Evolutionary conservation across 768 basidiomycete species (phyloP), one percentile per base, ranked within the genome.

Genomic region (Termitomyces sp.): DNA sequence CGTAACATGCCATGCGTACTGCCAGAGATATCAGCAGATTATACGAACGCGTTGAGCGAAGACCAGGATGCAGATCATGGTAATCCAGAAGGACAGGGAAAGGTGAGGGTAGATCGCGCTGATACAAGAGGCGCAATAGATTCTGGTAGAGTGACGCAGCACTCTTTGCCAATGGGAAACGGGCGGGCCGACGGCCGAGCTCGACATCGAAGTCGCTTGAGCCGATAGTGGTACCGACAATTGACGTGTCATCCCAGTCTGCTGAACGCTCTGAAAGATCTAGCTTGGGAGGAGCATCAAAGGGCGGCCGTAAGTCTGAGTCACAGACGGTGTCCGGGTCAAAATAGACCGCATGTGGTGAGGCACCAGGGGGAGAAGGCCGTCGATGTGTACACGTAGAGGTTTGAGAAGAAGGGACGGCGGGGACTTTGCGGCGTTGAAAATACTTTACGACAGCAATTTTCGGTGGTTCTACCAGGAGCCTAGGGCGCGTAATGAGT

Each of bases 1-100:
- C 77, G 58, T 78, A 82, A 44, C 76, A 73, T 4, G 76, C 73
- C 57, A 76, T 74, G 26, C 80, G 81, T 56, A 90, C 69, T 2
- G 83, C 80, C 34, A 84, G 66, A 29, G 61, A 62, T 45, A 81
- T 70, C 56, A 81, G 72, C 16, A 78, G 58, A 63, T 80, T 80
- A 63, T 77, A 80, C 29, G 79, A 79, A 49, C 69, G 67, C n/a
- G 74, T 73, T 9, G 76, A 76, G 46, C 75, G 75, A 52, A 70
- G 63, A 34, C 60, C 59, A 13, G 72, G 69, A 61, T 76, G 71
- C 34, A 69, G 55, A 31, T 68, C 70, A 64, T 86, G 82, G 62
- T 81, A 84, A 54, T 79, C 74, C n/a, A 83, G 52, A n/a, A 84
- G 62, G 8, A 65, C 67, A 3, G 75, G 68, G 41, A 78, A 68